phyloP scores from a whole-genome alignment of 176 grass and related monocot genomes.

The Aegilops umbellulata region DNA sequence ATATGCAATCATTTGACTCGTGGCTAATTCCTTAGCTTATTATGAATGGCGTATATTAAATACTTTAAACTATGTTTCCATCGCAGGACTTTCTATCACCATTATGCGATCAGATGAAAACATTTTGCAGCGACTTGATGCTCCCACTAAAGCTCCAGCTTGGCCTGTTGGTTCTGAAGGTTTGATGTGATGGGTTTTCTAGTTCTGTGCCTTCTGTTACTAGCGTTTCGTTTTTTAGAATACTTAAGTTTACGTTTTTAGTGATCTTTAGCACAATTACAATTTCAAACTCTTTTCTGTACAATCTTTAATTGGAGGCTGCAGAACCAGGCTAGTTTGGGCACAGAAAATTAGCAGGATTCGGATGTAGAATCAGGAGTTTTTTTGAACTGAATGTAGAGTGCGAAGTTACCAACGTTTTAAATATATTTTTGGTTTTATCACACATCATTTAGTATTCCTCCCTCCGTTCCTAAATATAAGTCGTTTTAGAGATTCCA shows the following conservation, averaged over 20 bases:
- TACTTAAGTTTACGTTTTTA: neutral
- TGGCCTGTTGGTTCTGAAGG: slow-evolving; percentile 99
- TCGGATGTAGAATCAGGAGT: neutral
- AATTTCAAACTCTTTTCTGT: neutral
- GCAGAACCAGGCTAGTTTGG: neutral
- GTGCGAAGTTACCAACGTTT: neutral
- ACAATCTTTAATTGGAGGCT: neutral
- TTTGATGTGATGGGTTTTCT: neutral
- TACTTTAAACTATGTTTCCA: slow-evolving; percentile 15
- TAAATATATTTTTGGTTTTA: slow-evolving; percentile 6
- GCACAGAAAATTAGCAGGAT: neutral
- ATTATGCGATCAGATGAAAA: slow-evolving; percentile 81
- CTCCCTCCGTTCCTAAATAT: too few relatives aligned
- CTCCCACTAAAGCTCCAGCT: slow-evolving; percentile 81
- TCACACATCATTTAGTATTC: neutral
- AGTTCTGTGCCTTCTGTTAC: neutral
- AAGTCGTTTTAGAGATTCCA: too few relatives aligned
- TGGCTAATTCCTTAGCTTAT: slow-evolving; percentile 23
- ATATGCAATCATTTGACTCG: neutral
- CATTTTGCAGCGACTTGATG: slow-evolving; percentile 88
- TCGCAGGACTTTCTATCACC: slow-evolving; percentile 90
- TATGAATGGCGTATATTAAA: neutral
- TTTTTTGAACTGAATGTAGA: neutral
- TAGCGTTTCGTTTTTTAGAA: too few relatives aligned
- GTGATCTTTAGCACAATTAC: neutral